Percentiles rank a stretch among this genome's conserved stretches.
Evolutionary conservation across 495 filamentous ascomycete species (phyloP).

Genomic region (Penicillium longicatenatum): DNA sequence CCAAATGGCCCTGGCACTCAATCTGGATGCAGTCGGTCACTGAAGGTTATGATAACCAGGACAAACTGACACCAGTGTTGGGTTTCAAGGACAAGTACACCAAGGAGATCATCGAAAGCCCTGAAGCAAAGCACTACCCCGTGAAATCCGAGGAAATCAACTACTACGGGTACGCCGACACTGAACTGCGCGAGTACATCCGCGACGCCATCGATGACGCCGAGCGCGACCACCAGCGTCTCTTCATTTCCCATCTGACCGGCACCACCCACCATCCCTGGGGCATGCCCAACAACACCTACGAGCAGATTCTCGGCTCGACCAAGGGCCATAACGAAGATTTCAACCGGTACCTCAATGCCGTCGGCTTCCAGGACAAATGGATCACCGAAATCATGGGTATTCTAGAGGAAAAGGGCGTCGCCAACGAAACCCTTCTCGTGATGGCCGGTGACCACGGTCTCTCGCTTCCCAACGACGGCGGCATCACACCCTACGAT

Average conservation of each 20-base stretch:
- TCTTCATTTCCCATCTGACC: slow-evolving; percentile 53
- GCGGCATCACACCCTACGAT: slow-evolving; percentile 35
- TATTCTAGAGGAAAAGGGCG: slow-evolving; percentile 40
- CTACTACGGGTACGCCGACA: slow-evolving; percentile 54
- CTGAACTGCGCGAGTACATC: slow-evolving; percentile 46
- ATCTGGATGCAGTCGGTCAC: slow-evolving; percentile 54
- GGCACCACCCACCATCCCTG: slow-evolving; percentile 54
- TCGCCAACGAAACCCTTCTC: slow-evolving; percentile 46
- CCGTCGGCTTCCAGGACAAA: slow-evolving; percentile 42
- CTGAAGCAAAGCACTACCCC: slow-evolving; percentile 36
- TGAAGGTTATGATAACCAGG: slow-evolving; percentile 48
- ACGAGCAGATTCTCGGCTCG: slow-evolving; percentile 25
- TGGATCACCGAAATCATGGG: slow-evolving; percentile 43
- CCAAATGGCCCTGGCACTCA: slow-evolving; percentile 45
- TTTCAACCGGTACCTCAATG: slow-evolving; percentile 44
- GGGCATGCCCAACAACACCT: slow-evolving; percentile 36
- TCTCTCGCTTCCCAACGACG: slow-evolving; percentile 36
- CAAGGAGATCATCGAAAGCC: slow-evolving; percentile 42
- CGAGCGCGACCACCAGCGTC: slow-evolving; percentile 40
- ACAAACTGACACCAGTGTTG: slow-evolving; percentile 39
- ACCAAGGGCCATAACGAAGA: slow-evolving; percentile 18
- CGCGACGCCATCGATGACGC: slow-evolving; percentile 49
- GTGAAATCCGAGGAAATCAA: slow-evolving; percentile 44
- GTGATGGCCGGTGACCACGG: slow-evolving; percentile 50
- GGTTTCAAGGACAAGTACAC: slow-evolving; percentile 43